Conservation (phyloP, 2,329 filamentous ascomycete genomes). For the Fusarium sulawesiense region DNA sequence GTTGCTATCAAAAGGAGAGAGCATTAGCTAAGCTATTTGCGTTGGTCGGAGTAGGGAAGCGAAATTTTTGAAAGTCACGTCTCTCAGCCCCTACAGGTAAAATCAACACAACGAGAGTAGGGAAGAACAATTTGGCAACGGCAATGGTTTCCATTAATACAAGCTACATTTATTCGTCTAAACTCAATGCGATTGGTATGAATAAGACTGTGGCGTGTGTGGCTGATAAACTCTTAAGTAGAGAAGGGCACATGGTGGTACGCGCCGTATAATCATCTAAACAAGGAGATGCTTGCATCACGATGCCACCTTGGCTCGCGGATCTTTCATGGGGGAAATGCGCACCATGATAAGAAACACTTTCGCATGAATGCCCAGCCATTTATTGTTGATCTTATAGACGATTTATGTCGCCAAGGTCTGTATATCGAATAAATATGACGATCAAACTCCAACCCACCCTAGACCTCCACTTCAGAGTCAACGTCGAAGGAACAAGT, state of each 20-base stretch:
- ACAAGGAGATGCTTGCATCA: rapidly evolving
- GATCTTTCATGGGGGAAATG: neutral
- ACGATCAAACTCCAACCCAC: neutral
- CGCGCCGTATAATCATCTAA: neutral
- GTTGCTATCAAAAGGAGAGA: neutral
- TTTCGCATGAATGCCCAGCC: neutral
- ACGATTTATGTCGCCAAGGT: neutral
- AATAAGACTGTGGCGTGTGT: too few species aligned
- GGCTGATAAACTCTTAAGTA: too few species aligned
- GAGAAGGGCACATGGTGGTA: too few species aligned
- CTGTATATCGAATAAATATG: neutral
- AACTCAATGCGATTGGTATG: too few species aligned
- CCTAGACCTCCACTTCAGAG: neutral
- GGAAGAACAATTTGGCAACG: too few species aligned
- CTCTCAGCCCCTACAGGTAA: too few species aligned
- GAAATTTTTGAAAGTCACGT: too few species aligned
- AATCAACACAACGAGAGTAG: too few species aligned
- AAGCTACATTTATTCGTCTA: too few species aligned
- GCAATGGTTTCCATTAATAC: too few species aligned
- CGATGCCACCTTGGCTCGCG: too few species aligned
- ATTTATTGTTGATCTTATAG: neutral
- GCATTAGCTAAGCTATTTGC: neutral
- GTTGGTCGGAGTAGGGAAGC: too few species aligned
- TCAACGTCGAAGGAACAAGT: neutral
- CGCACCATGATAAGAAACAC: neutral